Base-by-base conservation (phyloP, 768 basidiomycete genomes). In the Russula olivacea region DNA sequence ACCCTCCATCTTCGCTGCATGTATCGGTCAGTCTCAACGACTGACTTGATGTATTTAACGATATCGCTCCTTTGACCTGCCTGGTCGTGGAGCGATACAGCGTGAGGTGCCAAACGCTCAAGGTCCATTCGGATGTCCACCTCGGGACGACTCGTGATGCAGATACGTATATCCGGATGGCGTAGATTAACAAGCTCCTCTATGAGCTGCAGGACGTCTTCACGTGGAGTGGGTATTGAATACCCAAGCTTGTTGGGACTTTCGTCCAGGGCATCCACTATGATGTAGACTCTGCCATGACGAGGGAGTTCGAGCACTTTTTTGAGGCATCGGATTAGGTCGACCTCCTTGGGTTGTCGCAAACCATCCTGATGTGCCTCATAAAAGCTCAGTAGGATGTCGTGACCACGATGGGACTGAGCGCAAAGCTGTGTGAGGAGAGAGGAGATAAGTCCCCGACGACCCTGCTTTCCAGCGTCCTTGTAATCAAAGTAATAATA, bases 401-500 rank as follows among this genome's bases (percentile, higher is more conserved):
- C 40, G 9, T 14, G 34, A 17, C 21, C 6, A 34, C 1, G 28
- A 48, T 59, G 11, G 41, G 50, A 59, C 3, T 8, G 28, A 10
- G 59, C 19, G 23, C 50, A 59, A 9, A 59, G 50, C 10, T 59
- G 59, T 12, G 3, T 43, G 28, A 59, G 49, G 21, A 53, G 59
- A 12, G 59, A 59, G 7, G 51, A 30, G 30, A 59, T n/a, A 4
- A 53, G 8, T 15, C 59, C 59, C 34, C 50, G 58, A 12, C 17
- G 21, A 17, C 43, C 58, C 28, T 52, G 58, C 40, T 52, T 59
- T 6, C 14, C 14, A 4, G 8, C 1, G 28, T 52, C 58, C 4
- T 52, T 50, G 19, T 32, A 59, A 28, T 59, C 58, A 17, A 51
- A 59, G 23, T 59, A 59, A 43, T 47, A 51, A 17, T 41, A 59